Evolutionary conservation across 305 asterid species (phyloP).

Genomic region (Fraxinus baroniana): DNA sequence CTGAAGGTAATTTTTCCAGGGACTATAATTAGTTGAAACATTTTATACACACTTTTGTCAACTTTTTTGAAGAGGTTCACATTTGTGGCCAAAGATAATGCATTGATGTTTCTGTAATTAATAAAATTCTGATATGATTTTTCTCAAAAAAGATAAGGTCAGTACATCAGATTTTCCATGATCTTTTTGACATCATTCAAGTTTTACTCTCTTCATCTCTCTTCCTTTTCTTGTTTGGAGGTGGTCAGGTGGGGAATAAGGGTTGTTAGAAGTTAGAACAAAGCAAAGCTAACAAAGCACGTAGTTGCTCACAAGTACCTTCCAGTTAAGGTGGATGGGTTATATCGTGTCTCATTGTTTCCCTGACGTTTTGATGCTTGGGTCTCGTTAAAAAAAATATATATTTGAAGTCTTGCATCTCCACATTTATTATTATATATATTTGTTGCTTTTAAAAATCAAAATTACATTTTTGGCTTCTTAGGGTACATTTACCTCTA

Average conservation of each 20-base stretch:
- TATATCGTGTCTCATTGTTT: background rate
- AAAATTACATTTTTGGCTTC: background rate
- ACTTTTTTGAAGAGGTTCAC: background rate
- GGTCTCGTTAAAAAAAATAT: background rate
- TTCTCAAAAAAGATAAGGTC: background rate
- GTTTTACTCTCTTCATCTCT: background rate
- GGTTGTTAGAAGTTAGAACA: background rate
- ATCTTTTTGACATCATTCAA: background rate
- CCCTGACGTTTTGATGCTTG: background rate
- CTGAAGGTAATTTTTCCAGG: constrained; percentile 61
- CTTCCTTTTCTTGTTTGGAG: constrained; percentile 1
- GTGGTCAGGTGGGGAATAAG: background rate
- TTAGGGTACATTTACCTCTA: background rate
- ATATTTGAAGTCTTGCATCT: background rate
- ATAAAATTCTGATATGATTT: background rate
- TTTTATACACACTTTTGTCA: constrained; percentile 15
- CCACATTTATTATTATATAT: background rate
- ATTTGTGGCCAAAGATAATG: background rate
- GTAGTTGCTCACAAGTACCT: background rate
- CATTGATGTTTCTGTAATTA: background rate
- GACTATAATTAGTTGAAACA: background rate
- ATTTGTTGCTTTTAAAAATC: background rate
- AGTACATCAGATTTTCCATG: background rate
- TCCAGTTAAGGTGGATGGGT: background rate
- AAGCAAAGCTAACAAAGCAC: background rate